Evolutionary conservation across 345 rosid genomes (phyloP), one percentile per base, ranked within the genome.

Genomic region (Abelmoschus esculentus): DNA sequence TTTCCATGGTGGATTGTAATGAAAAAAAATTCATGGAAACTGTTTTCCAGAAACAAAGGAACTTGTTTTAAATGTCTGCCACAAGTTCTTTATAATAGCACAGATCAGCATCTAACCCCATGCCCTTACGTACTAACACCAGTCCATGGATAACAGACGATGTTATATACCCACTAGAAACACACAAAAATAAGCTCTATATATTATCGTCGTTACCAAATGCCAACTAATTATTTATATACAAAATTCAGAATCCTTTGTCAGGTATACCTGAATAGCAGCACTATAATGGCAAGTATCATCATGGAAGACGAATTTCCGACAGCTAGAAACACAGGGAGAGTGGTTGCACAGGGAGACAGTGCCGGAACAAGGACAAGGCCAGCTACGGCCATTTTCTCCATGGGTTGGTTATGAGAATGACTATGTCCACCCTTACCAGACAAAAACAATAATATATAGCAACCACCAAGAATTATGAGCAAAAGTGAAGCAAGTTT

Each of bases 311-410:
- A 88, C 3, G 99, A 95, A 62, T 86, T 89, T 60, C 99, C 99
- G 69, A 89, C 99, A 55, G 99, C 98, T 44, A 95, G 97, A 78
- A 95, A 95, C 70, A 95, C 99, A 0, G 99, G 98, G 76, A 92
- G 97, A 6, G 99, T 95, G 46, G 99, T 92, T 29, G 99, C 99
- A 71, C 99, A 95, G 63, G 99, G 99, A 67, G 99, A 95, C 73
- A 95, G 75, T 3, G 99, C 98, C n/a, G 99, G 99, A 75, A 95
- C 98, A 29, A 95, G 96, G 62, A 95, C 90, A 67, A 95, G 93
- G 17, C 99, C 99, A 4, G 97, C 98, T 38, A 92, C 98, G 28
- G 99, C 99, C 99, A 96, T 89, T 80, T 89, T 96, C 84, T 96
- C 99, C 99, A 96, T 86, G 1, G 99, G 99, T 69, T 92, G 91